Conservation (phyloP, 495 filamentous ascomycete genomes). For the Penicillium atrosanguineum region DNA sequence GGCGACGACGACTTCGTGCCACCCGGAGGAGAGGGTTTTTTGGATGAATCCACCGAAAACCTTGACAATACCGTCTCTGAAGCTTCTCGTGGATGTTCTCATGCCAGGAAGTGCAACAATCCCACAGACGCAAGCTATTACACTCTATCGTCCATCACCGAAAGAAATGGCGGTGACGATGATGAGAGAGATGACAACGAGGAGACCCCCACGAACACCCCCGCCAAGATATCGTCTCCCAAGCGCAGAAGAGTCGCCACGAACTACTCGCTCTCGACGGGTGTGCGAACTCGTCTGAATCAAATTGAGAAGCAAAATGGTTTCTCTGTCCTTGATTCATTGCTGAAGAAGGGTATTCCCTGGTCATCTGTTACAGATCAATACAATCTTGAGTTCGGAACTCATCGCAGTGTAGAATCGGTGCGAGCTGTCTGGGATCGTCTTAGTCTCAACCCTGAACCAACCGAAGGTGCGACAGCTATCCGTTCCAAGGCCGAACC, state of each 20-base stretch:
- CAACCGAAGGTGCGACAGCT: not conserved
- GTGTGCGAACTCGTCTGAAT: not conserved
- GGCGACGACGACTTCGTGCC: not conserved
- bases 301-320: not conserved
- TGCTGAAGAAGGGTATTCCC: not conserved
- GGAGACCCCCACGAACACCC: no score
- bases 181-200: not conserved
- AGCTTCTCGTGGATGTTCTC: not conserved
- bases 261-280: not conserved
- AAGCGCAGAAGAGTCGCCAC: not conserved
- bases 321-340: not conserved
- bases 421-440: not conserved
- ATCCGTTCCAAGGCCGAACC: not conserved
- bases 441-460: not conserved
- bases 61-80: not conserved
- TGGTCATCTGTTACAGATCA: not conserved
- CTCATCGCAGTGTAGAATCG: not conserved
- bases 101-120: not conserved
- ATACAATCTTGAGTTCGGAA: not conserved
- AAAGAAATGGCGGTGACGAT: not conserved
- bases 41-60: not conserved
- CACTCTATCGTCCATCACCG: not conserved
- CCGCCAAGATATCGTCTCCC: no score
- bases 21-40: not conserved
- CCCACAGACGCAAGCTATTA: not conserved